Conservation (phyloP, 2,329 filamentous ascomycete species). For the Parastagonospora nodorum region DNA sequence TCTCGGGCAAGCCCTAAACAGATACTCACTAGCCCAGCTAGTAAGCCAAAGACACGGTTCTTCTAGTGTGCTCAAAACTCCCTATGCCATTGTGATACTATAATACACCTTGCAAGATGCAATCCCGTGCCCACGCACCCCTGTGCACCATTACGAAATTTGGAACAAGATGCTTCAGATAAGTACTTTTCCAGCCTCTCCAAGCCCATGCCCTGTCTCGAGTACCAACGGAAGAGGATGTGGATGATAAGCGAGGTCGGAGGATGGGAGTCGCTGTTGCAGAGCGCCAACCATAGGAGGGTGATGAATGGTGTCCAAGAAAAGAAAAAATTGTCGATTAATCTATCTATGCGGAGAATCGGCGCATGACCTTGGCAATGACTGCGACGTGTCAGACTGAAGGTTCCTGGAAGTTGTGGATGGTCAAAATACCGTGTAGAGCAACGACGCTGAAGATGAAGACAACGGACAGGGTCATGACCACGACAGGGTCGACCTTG, state of each 20-base stretch:
- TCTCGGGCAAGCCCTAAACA: too few species aligned
- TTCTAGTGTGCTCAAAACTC: slow-evolving; percentile 14
- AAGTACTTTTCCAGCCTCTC: slow-evolving; percentile 22
- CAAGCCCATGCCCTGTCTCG: slow-evolving; percentile 1
- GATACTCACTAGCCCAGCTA: too few species aligned
- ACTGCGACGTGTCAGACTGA: slow-evolving; percentile 60
- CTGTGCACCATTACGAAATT: slow-evolving; percentile 8
- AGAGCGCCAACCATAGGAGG: slow-evolving; percentile 22
- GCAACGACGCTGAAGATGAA: slow-evolving; percentile 99
- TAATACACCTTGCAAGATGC: slow-evolving; percentile 40
- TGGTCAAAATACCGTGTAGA: slow-evolving; percentile 77
- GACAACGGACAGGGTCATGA: slow-evolving; percentile 91
- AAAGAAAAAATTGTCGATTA: slow-evolving; percentile 1
- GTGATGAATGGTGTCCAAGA: slow-evolving; percentile 10
- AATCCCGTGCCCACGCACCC: slow-evolving; percentile 15
- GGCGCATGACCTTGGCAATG: slow-evolving; percentile 92
- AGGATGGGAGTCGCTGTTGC: slow-evolving; percentile 19
- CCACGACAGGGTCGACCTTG: slow-evolving; percentile 97
- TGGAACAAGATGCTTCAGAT: slow-evolving; percentile 17
- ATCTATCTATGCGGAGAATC: slow-evolving; percentile 66
- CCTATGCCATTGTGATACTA: slow-evolving; percentile 33
- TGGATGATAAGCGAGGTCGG: slow-evolving; percentile 3
- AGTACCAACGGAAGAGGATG: slow-evolving; percentile 2
- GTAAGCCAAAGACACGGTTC: too few species aligned
- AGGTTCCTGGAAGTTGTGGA: not conserved